Evolutionary conservation across 2,329 filamentous ascomycete species (phyloP).

Genomic region (Dothistroma septosporum): DNA sequence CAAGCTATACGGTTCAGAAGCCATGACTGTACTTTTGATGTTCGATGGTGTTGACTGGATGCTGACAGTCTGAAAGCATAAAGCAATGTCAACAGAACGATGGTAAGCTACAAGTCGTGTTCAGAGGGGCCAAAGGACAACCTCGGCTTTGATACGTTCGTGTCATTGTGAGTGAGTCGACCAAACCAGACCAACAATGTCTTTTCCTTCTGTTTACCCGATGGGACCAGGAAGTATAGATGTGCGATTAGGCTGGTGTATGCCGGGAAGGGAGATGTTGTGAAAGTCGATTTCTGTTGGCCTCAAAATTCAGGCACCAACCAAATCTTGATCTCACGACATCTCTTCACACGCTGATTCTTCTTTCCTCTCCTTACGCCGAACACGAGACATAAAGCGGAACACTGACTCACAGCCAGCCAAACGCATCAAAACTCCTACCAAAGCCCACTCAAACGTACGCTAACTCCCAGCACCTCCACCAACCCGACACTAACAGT

Average conservation of each 20-base stretch:
- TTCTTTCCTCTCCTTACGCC: neutral
- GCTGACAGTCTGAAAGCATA: neutral
- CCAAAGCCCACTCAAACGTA: constrained; percentile 8
- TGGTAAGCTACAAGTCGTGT: neutral
- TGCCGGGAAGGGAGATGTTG: neutral
- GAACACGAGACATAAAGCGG: neutral
- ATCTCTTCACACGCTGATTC: neutral
- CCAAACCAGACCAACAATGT: neutral
- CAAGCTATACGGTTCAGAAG: constrained; percentile 28
- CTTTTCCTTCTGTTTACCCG: neutral
- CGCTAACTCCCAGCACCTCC: constrained; percentile 8
- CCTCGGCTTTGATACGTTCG: constrained; percentile 5
- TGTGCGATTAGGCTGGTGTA: neutral
- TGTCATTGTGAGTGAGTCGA: neutral
- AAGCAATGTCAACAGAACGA: neutral
- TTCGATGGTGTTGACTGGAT: neutral
- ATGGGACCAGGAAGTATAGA: neutral
- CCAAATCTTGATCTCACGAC: no score
- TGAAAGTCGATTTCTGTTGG: neutral
- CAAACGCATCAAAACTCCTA: neutral
- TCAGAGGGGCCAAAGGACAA: constrained; percentile 5
- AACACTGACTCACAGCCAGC: neutral
- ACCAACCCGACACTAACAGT: constrained; percentile 19
- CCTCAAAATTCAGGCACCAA: neutral
- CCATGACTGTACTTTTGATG: constrained; percentile 18